These are phyloP conservation scores for Hygrocybe coccinea DNA, from an alignment of 768 basidiomycete species.

Conservation along the genomic window DNA sequence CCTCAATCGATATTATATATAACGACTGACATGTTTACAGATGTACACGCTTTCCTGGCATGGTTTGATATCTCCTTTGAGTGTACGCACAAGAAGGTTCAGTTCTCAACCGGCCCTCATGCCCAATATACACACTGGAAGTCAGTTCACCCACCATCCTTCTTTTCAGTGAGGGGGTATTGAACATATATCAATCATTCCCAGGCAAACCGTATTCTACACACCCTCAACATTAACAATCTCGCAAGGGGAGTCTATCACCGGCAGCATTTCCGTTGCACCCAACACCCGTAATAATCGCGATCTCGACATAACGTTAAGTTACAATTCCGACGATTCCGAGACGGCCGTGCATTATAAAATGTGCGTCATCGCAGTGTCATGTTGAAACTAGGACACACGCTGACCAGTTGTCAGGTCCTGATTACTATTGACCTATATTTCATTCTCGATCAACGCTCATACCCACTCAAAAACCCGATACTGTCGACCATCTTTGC, in stretches of 20 bases:
- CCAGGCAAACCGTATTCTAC: conserved; percentile 96
- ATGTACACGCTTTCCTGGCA: conserved; percentile 94
- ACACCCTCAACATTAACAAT: conserved; percentile 75
- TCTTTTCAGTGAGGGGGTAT: too few species aligned
- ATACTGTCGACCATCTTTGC: background rate
- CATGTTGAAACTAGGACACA: conserved; percentile 20
- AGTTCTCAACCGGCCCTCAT: conserved; percentile 96
- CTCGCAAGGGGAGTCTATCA: conserved; percentile 64
- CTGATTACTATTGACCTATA: conserved; percentile 22
- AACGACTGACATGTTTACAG: conserved; percentile 37
- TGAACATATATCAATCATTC: too few species aligned
- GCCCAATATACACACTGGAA: conserved; percentile 97
- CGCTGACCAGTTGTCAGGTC: conserved; percentile 57
- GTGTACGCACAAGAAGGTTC: conserved; percentile 91
- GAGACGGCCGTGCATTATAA: conserved; percentile 61
- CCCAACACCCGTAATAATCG: conserved; percentile 93
- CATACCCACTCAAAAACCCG: background rate
- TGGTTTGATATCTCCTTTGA: conserved; percentile 99
- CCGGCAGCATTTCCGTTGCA: conserved; percentile 67
- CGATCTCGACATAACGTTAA: conserved; percentile 85
- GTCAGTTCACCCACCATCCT: conserved; percentile 43
- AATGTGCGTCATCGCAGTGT: conserved; percentile 58
- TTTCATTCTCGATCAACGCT: conserved; percentile 16
- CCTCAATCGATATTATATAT: background rate
- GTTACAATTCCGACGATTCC: conserved; percentile 50